A percentile compares a stretch with the other conserved stretches of the same genome.
These are phyloP conservation scores for Pachysolen tannophilus DNA, from an alignment of 805 yeast species.

Conservation along the genomic window DNA sequence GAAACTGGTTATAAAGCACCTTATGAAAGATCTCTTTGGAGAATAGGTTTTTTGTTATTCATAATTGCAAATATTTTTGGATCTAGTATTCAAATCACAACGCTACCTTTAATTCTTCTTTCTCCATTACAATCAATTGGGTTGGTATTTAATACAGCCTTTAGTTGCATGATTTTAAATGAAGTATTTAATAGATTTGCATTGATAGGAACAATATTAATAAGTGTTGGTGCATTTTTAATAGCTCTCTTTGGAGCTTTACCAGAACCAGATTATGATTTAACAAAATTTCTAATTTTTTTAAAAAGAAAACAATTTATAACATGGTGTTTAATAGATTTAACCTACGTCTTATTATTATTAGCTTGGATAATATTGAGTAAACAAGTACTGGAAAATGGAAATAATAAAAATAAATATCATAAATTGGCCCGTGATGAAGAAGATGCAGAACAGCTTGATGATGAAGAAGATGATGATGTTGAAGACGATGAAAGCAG, in stretches of 20 bases:
- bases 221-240: constrained; percentile 65
- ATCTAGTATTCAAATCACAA: constrained; percentile 73
- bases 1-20: constrained; percentile 20
- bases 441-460: neutral
- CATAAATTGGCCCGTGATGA: neutral
- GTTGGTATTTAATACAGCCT: constrained; percentile 74
- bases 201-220: constrained; percentile 56
- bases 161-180: constrained; percentile 58
- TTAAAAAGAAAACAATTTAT: constrained; percentile 40
- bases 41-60: constrained; percentile 64
- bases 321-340: constrained; percentile 42
- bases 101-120: constrained; percentile 71
- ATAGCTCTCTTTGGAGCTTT: constrained; percentile 69
- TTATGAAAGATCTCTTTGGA: constrained; percentile 57
- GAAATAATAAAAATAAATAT: neutral
- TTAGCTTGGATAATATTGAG: constrained; percentile 20
- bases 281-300: constrained; percentile 37
- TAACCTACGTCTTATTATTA: constrained; percentile 20
- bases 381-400: neutral
- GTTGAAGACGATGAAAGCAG: constrained; percentile 3
- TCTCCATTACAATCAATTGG: constrained; percentile 85
- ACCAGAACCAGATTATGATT: constrained; percentile 42
- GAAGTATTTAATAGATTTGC: constrained; percentile 59
- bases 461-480: constrained; percentile 2
- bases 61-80: constrained; percentile 72